A percentile compares a stretch with the other conserved stretches of the same genome.
phyloP scores from a whole-genome alignment of 352 stramenopile species.

The Peronospora farinosa region DNA sequence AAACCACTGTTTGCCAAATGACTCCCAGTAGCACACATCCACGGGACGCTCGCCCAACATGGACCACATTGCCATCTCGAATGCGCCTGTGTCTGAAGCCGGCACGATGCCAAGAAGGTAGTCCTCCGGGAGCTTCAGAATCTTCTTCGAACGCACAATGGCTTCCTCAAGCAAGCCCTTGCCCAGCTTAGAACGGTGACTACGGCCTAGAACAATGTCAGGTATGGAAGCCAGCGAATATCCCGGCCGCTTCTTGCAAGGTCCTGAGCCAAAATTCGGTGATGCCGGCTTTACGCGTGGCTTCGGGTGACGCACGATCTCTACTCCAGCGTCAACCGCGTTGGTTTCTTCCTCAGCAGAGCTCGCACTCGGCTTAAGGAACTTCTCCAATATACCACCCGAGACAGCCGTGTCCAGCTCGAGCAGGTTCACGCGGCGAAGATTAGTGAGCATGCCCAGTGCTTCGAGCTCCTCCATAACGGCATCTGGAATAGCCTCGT shows the following conservation, averaged over 20 bases:
- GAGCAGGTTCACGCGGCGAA: constrained; percentile 80
- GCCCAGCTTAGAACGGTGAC: constrained; percentile 95
- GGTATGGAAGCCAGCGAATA: constrained; percentile 89
- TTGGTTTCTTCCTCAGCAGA: constrained; percentile 21
- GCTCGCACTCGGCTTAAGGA: constrained; percentile 42
- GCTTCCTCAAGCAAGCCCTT: constrained; percentile 93
- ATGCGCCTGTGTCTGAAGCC: constrained; percentile 96
- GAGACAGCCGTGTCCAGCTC: constrained; percentile 53
- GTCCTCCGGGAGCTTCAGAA: constrained; percentile 92
- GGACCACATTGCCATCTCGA: constrained; percentile 99
- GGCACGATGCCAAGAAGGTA: constrained; percentile 96
- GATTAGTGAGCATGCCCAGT: constrained; percentile 71
- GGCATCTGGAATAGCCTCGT: constrained; percentile 79
- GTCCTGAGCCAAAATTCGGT: constrained; percentile 96
- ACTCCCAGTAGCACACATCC: constrained; percentile 95
- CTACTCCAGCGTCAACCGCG: constrained; percentile 23
- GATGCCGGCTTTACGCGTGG: constrained; percentile 68
- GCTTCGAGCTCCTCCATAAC: constrained; percentile 81
- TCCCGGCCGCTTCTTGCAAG: constrained; percentile 98
- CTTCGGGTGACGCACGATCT: constrained; percentile 60
- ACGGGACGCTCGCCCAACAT: constrained; percentile 93
- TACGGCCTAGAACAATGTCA: constrained; percentile 88
- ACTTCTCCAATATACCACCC: constrained; percentile 53
- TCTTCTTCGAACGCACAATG: constrained; percentile 92
- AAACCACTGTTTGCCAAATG: constrained; percentile 96